Base-by-base conservation (phyloP, 106 monocot species). In the Allium fistulosum region DNA sequence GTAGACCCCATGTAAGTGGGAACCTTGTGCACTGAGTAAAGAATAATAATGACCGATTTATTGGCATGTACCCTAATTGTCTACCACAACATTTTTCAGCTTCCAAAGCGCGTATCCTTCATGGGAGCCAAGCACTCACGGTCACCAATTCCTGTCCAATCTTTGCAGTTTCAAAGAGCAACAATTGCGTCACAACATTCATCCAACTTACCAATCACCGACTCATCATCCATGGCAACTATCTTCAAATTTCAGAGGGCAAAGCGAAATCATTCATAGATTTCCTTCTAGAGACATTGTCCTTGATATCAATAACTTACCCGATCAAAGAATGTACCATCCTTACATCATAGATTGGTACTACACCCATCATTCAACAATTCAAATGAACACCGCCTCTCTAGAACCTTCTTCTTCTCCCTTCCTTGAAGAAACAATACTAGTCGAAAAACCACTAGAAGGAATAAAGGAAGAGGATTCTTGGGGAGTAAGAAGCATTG, bases 71-170 rank as follows among this genome's bases (percentile, higher is more conserved):
- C 1, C 2, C 5, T 37, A 37, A 37, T 4, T 1, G 0, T 22
- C 37, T 37, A 37, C 1, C 37, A 37, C 37, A 37, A 37, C 37
- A 55, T 12, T 55, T 67, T 71, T 58, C 87, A 99, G 97, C 68
- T 99, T 99, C 61, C 84, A 83, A 48, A 90, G 87, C 53, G 75
- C 72, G 7, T 99, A 99, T 72, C 90, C 79, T 49, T 76, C 75
- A 9, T 99, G 93, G 93, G 81, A 93, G 76, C 90, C 99, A 52
- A 74, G 72, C 68, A n/a, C 46, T 6, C 72, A 78, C 11, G 93
- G 93, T 7, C 68, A 53, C 46, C 68, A 80, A 22, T 81, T 93
- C 53, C 69, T 99, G 18, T 68, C 76, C 11, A 85, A 51, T 27
- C 82, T 99, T 46, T 69, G 62, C 48, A 81, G 67, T 52, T 99